Evolutionary conservation across 2,329 filamentous ascomycete species (phyloP).

Genomic region (Pseudogymnoascus sp.): DNA sequence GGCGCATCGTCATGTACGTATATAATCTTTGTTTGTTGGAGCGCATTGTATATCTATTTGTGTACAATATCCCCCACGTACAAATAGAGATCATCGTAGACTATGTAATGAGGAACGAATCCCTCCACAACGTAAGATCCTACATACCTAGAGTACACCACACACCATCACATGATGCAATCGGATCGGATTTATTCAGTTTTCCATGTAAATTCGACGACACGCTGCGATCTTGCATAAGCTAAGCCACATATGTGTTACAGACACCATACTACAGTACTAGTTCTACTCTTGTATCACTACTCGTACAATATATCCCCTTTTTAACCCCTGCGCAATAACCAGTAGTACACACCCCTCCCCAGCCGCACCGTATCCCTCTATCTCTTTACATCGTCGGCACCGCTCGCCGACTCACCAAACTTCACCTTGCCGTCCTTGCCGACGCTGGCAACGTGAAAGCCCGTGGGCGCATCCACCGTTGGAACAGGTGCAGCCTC

Average conservation of each 20-base stretch:
- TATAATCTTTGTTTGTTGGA: background rate
- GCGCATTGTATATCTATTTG: background rate
- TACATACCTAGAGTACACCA: background rate
- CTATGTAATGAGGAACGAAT: background rate
- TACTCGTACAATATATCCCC: conserved; percentile 1
- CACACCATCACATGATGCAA: background rate
- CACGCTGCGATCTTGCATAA: background rate
- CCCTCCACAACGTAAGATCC: background rate
- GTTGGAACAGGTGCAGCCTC: conserved; percentile 24
- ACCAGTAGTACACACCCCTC: background rate
- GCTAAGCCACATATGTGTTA: background rate
- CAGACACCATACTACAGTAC: conserved; percentile 3
- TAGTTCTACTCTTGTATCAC: background rate
- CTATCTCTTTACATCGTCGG: conserved; percentile 3
- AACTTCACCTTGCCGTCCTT: conserved; percentile 61
- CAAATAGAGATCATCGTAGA: background rate
- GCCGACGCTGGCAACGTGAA: conserved; percentile 49
- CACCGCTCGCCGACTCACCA: conserved; percentile 17
- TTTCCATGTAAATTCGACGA: background rate
- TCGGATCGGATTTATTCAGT: background rate
- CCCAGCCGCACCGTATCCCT: background rate
- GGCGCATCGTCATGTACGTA: background rate
- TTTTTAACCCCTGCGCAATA: background rate
- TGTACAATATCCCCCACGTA: background rate
- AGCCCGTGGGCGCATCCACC: conserved; percentile 34